A percentile compares a stretch with the other conserved stretches of the same genome.
These are phyloP conservation scores for Pterocarpus santalinus DNA, from an alignment of 306 rosid genomes.

Conservation along the genomic window DNA sequence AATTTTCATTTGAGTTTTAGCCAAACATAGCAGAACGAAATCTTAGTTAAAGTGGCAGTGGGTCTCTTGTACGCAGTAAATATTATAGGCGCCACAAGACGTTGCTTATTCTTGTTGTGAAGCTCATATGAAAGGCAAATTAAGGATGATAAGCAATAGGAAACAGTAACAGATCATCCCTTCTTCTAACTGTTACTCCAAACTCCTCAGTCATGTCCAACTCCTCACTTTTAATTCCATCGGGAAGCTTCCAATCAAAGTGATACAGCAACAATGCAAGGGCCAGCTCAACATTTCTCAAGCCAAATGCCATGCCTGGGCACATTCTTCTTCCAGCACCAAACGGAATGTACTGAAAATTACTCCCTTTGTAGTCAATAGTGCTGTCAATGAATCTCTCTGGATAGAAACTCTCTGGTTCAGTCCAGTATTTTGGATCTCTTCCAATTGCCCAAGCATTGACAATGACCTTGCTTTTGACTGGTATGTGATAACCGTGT, in stretches of 20 bases:
- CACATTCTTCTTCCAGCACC: conserved; percentile 58
- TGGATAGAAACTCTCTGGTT: conserved; percentile 47
- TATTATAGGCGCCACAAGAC: no score
- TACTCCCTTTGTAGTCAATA: conserved; percentile 39
- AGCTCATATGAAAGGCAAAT: neutral
- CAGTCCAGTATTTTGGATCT: neutral
- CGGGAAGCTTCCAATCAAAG: conserved; percentile 49
- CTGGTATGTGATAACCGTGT: no score
- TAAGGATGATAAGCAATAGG: conserved; percentile 2
- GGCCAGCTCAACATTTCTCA: conserved; percentile 27
- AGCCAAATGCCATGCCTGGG: conserved; percentile 44
- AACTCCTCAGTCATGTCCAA: conserved; percentile 48
- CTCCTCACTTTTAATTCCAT: conserved; percentile 28
- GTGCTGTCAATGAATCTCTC: conserved; percentile 40
- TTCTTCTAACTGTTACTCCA: conserved; percentile 41
- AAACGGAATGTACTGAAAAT: conserved; percentile 50
- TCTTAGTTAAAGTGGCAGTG: no score
- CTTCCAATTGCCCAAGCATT: no score
- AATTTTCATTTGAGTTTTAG: no score
- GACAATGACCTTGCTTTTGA: no score
- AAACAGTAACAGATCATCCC: conserved; percentile 29
- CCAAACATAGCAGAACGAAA: no score
- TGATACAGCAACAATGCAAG: conserved; percentile 43
- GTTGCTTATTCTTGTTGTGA: neutral
- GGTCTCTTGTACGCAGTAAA: no score